phyloP scores from a whole-genome alignment of 2,329 filamentous ascomycete genomes.

The Dactylellina haptotyla region DNA sequence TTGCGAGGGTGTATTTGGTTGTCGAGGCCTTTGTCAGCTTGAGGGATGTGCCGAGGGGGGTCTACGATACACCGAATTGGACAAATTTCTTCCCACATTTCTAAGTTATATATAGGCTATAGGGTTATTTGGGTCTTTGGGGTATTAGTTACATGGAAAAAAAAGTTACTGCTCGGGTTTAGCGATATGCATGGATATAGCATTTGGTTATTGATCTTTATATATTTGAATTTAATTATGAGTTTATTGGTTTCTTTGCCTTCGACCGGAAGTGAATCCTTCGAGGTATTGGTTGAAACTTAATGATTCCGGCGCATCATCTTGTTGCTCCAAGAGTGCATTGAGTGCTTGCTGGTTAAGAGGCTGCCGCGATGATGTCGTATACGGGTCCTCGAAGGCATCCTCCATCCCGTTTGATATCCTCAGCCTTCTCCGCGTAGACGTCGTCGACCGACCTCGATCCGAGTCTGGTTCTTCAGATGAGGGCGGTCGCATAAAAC shows the following conservation, averaged over 20 bases:
- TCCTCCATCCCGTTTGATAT: neutral
- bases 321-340: neutral
- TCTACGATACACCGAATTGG: slow-evolving; percentile 55
- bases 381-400: neutral
- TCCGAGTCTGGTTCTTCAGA: no score
- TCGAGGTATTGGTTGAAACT: neutral
- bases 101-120: slow-evolving; percentile 6
- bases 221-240: no score
- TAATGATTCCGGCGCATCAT: neutral
- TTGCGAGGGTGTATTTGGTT: slow-evolving; percentile 53
- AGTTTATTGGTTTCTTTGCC: neutral
- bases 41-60: slow-evolving; percentile 47
- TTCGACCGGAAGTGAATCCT: neutral
- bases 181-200: no score
- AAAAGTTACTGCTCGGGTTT: no score
- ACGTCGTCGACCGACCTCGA: neutral
- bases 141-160: no score
- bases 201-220: no score
- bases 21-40: slow-evolving; percentile 56
- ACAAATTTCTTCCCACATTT: slow-evolving; percentile 55
- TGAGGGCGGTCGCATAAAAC: neutral
- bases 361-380: neutral
- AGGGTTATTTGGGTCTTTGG: neutral
- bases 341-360: neutral
- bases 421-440: neutral